Evolutionary conservation across 345 rosid species (phyloP), one percentile per base, ranked within the genome.

Genomic region (Brassica napus): DNA sequence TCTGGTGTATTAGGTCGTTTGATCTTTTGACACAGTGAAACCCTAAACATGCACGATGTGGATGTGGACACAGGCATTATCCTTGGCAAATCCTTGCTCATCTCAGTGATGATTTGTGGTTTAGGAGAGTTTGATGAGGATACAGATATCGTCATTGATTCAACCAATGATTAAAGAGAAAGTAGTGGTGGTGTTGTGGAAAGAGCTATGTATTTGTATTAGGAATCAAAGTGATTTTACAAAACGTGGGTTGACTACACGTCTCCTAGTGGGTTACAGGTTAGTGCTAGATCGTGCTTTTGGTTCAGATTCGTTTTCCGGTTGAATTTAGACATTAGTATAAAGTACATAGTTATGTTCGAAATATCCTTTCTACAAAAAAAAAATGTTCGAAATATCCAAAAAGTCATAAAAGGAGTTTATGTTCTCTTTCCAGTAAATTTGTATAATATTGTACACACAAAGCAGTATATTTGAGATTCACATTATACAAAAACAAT

Each of bases 1-100:
- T 37, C 71, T 65, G 88, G 5, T 11, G 44, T n/a, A 54, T 68
- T 78, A 0, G 84, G 86, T 28, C 77, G 57, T 73, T 67, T 82
- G 81, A 83, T 73, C 35, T 73, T 76, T 34, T 68, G 84, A 47
- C 65, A 21, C 81, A 71, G 26, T 26, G 70, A 71, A 63, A 54
- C 47, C 47, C 8, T 74, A 15, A 64, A 76, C 71, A 54, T 64
- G n/a, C 49, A 76, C 35, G 58, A 32, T 1, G 71, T 52, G 47
- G 70, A 64, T 42, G 31, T 39, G 42, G 72, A 67, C 15, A 2
- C 47, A 28, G 24, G 34, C 15, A 76, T 74, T 8, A 49, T 52
- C 15, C 75, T 32, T 24, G 65, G 58, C n/a, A 21, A 24, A 26
- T 2, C 34, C 21, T 71, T 78, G 64, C 37, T 59, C n/a, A 21